Evolutionary conservation across 106 monocot species (phyloP), one percentile per base, ranked within the genome.

Genomic region (Xerophyta viscosa): DNA sequence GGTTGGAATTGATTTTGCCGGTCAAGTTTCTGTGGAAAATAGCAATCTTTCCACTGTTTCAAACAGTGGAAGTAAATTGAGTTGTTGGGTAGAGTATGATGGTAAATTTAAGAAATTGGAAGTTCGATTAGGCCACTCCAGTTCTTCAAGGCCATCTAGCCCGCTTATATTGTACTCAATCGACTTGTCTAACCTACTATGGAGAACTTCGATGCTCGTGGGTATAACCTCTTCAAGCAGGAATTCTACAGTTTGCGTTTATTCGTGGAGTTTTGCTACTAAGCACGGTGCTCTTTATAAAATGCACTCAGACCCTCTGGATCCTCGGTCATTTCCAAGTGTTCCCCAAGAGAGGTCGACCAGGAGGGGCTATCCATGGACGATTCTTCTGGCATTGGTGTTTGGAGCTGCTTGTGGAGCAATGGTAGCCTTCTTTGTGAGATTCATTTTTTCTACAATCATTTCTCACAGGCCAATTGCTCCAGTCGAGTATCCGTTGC

Each of bases 281-380:
- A 77, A 51, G 23, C 73, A 66, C 24, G 76, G 78, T 39, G 53
- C 61, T 19, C 67, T 81, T 6, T 96, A 76, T 47, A 25, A 44
- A 26, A 63, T 82, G 84, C 96, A 96, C 50, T 96, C 96, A 2
- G 73, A 96, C 46, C 96, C 96, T 1, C 45, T 96, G 54, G 67
- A 96, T 69, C 96, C 96, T 3, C 31, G 55, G 22, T 46, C 55
- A 28, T 51, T 68, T 20, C 18, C 52, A 14, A 60, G 29, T 3
- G 29, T 48, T 2, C 43, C 64, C 12, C 48, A 36, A 15, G 56
- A 70, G n/a, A 59, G 46, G 30, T 58, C 33, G 14, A 20, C 19
- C 7, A 42, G 28, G 25, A 63, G 29, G 3, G 46, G 24, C 54
- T 48, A 54, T 44, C 39, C 61, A 20, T 68, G 80, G 58, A 54